Conservation (phyloP, 2,329 filamentous ascomycete species). For the Saccharata proteae region DNA sequence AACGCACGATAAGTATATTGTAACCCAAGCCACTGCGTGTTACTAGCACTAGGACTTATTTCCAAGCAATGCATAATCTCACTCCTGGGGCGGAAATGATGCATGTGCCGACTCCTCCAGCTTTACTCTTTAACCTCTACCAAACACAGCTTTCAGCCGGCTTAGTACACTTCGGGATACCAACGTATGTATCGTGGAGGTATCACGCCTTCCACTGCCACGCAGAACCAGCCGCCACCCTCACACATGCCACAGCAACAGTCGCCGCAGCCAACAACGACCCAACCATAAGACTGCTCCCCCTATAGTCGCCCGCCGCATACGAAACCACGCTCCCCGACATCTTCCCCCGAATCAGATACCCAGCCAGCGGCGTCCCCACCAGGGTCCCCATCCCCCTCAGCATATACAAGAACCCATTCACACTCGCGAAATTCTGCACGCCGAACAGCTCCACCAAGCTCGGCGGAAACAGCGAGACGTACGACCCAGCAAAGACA, state of each 20-base stretch:
- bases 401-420: conserved; percentile 27
- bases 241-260: conserved; percentile 2
- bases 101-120: too few relatives aligned
- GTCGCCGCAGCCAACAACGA: conserved; percentile 4
- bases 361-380: conserved; percentile 25
- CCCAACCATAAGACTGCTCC: conserved; percentile 5
- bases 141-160: too few relatives aligned
- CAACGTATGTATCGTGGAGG: too few relatives aligned
- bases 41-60: too few relatives aligned
- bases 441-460: conserved; percentile 28
- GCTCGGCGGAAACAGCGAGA: conserved; percentile 27
- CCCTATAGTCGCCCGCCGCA: conserved; percentile 2
- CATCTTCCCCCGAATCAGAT: conserved; percentile 12
- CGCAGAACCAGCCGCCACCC: conserved; percentile 2
- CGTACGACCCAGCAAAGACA: conserved; percentile 27
- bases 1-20: too few relatives aligned
- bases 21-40: too few relatives aligned
- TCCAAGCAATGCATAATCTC: too few relatives aligned
- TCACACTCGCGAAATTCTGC: conserved; percentile 13
- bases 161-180: too few relatives aligned
- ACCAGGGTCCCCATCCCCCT: conserved; percentile 25
- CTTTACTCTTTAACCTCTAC: too few relatives aligned
- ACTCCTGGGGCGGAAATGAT: too few relatives aligned
- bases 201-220: too few relatives aligned
- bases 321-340: not conserved